Evolutionary conservation across 106 monocot genomes (phyloP), one percentile per base, ranked within the genome.

Genomic region (Acorus calamus): DNA sequence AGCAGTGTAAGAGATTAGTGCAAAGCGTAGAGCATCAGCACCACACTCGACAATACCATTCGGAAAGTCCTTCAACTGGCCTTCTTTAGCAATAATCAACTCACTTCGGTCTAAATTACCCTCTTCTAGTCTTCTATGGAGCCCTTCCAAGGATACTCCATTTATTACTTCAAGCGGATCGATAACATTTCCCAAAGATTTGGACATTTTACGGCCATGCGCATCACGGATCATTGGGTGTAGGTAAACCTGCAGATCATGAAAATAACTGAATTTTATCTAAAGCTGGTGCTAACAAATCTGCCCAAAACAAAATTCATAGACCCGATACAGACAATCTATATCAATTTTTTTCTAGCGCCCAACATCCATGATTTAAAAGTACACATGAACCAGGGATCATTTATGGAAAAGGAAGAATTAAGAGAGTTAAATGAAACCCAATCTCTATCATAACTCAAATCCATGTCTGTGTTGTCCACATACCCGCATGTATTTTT

Each of bases 201-300:
- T 98, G 7, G 98, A 88, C 98, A 98, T 98, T 75, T 98, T 98
- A 41, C 92, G 92, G 11, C 98, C 98, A 85, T 98, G 98, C n/a
- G 98, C 92, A 79, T 98, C 98, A 59, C 98, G 81, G 63, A 98
- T 80, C 81, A 92, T 98, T n/a, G 98, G 98, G 73, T 98, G 98
- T 74, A 98, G 64, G 62, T 98, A 98, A 60, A 98, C 88, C 98
- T 92, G 62, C 48, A 61, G 45, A 55, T 47, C 45, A 55, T 6
- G 4, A 51, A 3, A 50, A 51, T 11, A 42, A 65, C 3, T 54
- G 42, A 9, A 28, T 42, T 59, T 57, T 14, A 8, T 7, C 2
- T 12, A 46, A 46, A 61, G 47, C n/a, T 11, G 14, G 49, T 7
- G 47, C 6, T 11, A 12, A 62, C 47, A 11, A 12, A n/a, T 62